A percentile compares a stretch with the other conserved stretches of the same genome.
Evolutionary conservation across 2,329 filamentous ascomycete species (phyloP).

Genomic region (Cadophora malorum): DNA sequence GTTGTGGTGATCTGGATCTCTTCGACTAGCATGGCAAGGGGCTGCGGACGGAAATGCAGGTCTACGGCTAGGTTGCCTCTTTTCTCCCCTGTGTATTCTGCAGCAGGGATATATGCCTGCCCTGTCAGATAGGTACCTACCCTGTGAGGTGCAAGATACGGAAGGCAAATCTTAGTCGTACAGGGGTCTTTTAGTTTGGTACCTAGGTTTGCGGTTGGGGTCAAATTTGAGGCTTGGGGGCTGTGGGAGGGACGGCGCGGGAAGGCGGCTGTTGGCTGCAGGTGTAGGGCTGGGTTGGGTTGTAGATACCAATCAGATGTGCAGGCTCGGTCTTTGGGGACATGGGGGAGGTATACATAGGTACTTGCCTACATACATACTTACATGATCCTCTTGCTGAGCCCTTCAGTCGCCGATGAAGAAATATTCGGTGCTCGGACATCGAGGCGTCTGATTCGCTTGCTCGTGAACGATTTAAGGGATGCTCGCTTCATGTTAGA

Average conservation of each 20-base stretch:
- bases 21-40: background rate
- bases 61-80: background rate
- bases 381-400: background rate
- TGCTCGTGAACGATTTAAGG: background rate
- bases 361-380: background rate
- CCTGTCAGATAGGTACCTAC: too few species aligned
- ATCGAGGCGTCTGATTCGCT: background rate
- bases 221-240: background rate
- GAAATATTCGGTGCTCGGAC: background rate
- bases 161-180: too few species aligned
- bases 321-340: background rate
- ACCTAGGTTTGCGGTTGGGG: background rate
- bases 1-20: background rate
- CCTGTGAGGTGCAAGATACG: background rate
- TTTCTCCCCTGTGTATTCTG: background rate
- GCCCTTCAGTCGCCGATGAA: background rate
- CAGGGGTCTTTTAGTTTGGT: background rate
- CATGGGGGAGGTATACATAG: background rate
- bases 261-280: background rate
- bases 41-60: background rate
- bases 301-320: background rate
- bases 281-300: background rate
- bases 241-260: constrained; percentile 15
- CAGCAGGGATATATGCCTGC: background rate
- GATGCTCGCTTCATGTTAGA: background rate